Evolutionary conservation across 257 asterid genomes (phyloP).

Genomic region (Echium plantagineum): DNA sequence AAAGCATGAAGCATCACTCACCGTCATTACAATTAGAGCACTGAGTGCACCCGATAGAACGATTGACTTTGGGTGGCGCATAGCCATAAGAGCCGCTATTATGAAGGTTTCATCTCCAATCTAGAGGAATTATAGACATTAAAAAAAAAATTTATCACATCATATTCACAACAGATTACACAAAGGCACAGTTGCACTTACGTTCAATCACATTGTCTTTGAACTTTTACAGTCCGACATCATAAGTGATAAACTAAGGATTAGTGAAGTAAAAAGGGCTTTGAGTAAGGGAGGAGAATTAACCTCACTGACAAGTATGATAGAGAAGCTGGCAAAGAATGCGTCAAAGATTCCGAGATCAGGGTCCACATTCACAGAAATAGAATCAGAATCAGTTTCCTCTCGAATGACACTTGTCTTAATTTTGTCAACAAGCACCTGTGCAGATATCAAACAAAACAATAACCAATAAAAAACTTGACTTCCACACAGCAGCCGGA

Average conservation of each 20-base stretch:
- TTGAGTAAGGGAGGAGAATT: constrained; percentile 12
- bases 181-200: background rate
- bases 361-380: constrained; percentile 45
- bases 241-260: background rate
- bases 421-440: constrained; percentile 58
- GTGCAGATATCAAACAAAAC: background rate
- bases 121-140: constrained; percentile 29
- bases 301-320: constrained; percentile 96
- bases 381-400: constrained; percentile 24
- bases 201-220: too few relatives aligned
- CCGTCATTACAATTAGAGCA: constrained; percentile 94
- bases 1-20: constrained; percentile 27
- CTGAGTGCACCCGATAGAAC: constrained; percentile 95
- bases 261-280: background rate
- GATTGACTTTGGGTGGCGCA: constrained; percentile 96
- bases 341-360: constrained; percentile 85
- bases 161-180: background rate
- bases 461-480: background rate
- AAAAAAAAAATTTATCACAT: background rate
- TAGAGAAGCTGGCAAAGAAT: constrained; percentile 77
- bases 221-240: too few relatives aligned
- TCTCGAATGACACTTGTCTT: constrained; percentile 35
- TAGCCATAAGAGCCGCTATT: constrained; percentile 98
- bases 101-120: constrained; percentile 94
- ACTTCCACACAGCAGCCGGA: background rate